phyloP scores from a whole-genome alignment of 2,329 filamentous ascomycete species.

The Alternaria gaisen region DNA sequence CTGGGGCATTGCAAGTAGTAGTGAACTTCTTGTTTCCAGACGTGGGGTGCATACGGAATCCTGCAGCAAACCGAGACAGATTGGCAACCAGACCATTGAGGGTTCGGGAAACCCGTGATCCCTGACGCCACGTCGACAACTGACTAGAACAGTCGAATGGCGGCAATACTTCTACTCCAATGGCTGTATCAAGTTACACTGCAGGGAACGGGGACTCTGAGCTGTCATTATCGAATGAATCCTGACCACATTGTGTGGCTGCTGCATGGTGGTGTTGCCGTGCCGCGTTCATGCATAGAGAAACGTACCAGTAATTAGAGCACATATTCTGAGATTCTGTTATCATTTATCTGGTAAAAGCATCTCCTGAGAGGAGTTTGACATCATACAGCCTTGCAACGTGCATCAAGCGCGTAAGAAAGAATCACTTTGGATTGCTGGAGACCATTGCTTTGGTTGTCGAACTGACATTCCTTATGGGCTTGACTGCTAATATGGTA shows the following conservation, averaged over 20 bases:
- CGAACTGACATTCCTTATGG: no score
- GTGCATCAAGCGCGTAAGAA: no score
- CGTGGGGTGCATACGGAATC: not conserved
- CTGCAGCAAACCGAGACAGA: conserved; percentile 2
- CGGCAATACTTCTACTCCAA: not conserved
- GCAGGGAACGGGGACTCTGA: not conserved
- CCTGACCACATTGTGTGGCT: not conserved
- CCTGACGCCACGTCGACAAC: conserved; percentile 3
- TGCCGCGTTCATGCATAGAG: conserved; percentile 1
- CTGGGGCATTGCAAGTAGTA: not conserved
- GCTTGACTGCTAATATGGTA: no score
- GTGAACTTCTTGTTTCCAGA: not conserved
- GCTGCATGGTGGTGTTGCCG: conserved; percentile 4
- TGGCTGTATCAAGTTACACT: not conserved
- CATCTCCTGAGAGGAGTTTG: not conserved
- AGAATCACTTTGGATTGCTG: no score
- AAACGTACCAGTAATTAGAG: not conserved
- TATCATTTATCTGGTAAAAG: not conserved
- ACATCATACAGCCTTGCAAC: not conserved
- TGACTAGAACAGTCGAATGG: not conserved
- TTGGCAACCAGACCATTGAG: not conserved
- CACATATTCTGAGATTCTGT: not conserved
- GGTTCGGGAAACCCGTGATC: not conserved
- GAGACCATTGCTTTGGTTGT: no score
- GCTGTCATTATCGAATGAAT: not conserved